Percentiles rank a stretch among this genome's conserved stretches.
These are phyloP conservation scores for Paspalum vaginatum DNA, from an alignment of 176 grass and related monocot genomes.

Conservation along the genomic window DNA sequence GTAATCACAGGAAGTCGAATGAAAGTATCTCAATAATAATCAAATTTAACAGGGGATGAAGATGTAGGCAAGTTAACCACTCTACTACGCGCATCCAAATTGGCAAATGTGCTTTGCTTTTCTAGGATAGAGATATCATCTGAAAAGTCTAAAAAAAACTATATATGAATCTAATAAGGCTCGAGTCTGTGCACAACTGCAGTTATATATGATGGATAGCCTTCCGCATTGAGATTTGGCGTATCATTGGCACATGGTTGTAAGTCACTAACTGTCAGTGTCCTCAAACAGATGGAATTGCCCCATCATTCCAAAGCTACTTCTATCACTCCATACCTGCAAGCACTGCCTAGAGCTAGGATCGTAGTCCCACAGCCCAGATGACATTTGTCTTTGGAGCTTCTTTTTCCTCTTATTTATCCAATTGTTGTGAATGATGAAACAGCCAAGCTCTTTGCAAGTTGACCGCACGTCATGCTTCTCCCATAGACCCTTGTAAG, in stretches of 20 bases:
- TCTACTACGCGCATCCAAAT: background rate
- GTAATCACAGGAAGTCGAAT: background rate
- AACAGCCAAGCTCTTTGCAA: constrained; percentile 61
- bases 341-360: constrained; percentile 69
- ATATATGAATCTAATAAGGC: background rate
- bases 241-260: background rate
- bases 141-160: background rate
- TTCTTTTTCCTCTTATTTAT: constrained; percentile 74
- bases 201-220: background rate
- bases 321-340: constrained; percentile 52
- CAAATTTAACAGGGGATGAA: background rate
- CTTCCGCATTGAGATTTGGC: background rate
- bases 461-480: constrained; percentile 37
- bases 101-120: background rate
- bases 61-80: background rate
- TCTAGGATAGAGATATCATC: background rate
- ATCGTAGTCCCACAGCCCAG: constrained; percentile 86
- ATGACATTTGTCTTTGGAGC: constrained; percentile 56
- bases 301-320: background rate
- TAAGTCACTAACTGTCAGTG: background rate
- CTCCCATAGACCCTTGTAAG: constrained; percentile 75
- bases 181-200: background rate
- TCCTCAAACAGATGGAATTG: background rate
- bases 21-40: background rate
- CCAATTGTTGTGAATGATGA: constrained; percentile 92